These are phyloP conservation scores for Iris pallida DNA, from an alignment of 116 monocot genomes.

Conservation along the genomic window DNA sequence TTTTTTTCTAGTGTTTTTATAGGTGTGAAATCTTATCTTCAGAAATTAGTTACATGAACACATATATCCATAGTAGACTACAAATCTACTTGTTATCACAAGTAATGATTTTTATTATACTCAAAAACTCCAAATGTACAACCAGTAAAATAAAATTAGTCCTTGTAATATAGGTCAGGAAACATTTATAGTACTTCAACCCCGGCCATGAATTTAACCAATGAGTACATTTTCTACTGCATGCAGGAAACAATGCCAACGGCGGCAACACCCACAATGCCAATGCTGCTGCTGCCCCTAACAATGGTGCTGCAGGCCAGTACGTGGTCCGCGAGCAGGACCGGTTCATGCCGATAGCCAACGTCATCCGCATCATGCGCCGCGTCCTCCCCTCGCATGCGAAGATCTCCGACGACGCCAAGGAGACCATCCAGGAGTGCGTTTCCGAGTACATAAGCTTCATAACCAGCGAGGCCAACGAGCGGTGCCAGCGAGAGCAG, in stretches of 20 bases:
- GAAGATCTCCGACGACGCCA: slow-evolving; percentile 73
- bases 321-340: slow-evolving; percentile 38
- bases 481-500: slow-evolving; percentile 63
- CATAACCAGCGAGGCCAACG: slow-evolving; percentile 69
- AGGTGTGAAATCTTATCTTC: too few species aligned
- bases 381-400: slow-evolving; percentile 55
- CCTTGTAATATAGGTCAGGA: too few species aligned
- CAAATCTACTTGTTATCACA: too few species aligned
- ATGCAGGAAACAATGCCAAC: neutral
- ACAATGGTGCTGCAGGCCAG: neutral
- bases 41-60: too few species aligned
- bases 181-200: too few species aligned
- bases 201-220: too few species aligned
- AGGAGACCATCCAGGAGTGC: slow-evolving; percentile 67
- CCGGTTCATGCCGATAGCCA: slow-evolving; percentile 62
- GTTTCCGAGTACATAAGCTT: slow-evolving; percentile 73
- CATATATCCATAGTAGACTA: too few species aligned
- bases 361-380: slow-evolving; percentile 64
- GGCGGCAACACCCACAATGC: neutral
- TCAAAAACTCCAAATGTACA: too few species aligned
- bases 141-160: too few species aligned
- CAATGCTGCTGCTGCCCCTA: neutral
- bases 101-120: too few species aligned
- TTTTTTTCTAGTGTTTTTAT: too few species aligned
- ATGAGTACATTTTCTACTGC: too few species aligned